Evolutionary conservation across 1,139 yeast species (phyloP).

Genomic region (Nadsonia starkeyi-henricii): DNA sequence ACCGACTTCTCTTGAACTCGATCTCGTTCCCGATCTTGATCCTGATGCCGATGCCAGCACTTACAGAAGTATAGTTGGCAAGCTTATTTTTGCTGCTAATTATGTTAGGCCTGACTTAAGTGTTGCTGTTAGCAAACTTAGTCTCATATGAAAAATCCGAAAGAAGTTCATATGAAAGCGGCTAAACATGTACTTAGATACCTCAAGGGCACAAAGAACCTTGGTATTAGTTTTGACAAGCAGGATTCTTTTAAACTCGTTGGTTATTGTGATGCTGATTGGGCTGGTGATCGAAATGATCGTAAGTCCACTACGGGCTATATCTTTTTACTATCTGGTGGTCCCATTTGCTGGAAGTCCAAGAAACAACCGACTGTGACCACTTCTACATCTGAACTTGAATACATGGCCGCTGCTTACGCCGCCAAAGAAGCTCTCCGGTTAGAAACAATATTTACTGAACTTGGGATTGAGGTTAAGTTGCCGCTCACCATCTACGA

Average conservation of each 20-base stretch:
- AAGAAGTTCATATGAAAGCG: not conserved
- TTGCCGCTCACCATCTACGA: no score
- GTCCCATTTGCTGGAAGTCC: conserved; percentile 8
- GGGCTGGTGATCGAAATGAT: conserved; percentile 8
- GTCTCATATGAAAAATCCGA: not conserved
- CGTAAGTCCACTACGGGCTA: conserved; percentile 8
- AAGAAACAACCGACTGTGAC: not conserved
- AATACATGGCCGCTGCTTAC: no score
- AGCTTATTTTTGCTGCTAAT: not conserved
- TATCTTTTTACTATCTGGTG: conserved; percentile 6
- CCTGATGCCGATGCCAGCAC: not conserved
- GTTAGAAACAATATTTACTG: no score
- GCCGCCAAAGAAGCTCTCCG: no score
- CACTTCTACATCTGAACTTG: no score
- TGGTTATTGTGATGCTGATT: conserved; percentile 8
- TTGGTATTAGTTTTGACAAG: not conserved
- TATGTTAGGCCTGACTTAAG: not conserved
- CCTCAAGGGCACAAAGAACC: not conserved
- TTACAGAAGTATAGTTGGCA: not conserved
- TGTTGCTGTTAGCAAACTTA: not conserved
- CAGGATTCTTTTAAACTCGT: not conserved
- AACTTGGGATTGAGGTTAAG: no score
- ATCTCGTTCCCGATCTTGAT: no score
- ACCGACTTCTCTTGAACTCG: no score
- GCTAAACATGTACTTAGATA: not conserved